phyloP scores from a whole-genome alignment of 441 rosid genomes.

The Erysimum pusillum region DNA sequence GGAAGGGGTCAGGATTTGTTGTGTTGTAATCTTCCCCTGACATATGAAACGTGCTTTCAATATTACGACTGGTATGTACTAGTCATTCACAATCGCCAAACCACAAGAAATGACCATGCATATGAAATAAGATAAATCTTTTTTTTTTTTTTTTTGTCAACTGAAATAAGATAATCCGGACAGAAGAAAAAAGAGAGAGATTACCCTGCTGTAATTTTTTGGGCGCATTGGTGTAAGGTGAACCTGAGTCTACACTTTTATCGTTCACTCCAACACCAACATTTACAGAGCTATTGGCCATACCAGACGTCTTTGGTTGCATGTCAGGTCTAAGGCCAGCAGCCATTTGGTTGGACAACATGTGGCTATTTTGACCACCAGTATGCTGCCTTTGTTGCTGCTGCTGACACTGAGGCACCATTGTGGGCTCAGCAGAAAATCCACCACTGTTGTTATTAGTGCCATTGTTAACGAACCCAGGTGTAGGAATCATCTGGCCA shows the following conservation, averaged over 20 bases:
- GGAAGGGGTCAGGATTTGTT: constrained; percentile 62
- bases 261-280: constrained; percentile 75
- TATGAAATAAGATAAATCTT: constrained; percentile 12
- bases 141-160: not conserved
- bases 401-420: constrained; percentile 73
- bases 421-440: constrained; percentile 74
- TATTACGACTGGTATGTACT: constrained; percentile 20
- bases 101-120: constrained; percentile 16
- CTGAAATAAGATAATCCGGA: constrained; percentile 19
- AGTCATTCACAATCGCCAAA: constrained; percentile 20
- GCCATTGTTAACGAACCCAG: constrained; percentile 68
- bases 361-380: constrained; percentile 75
- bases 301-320: constrained; percentile 78
- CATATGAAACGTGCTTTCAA: constrained; percentile 35
- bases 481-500: constrained; percentile 97
- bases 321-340: constrained; percentile 69
- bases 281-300: constrained; percentile 70
- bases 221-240: constrained; percentile 62
- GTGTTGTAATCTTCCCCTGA: constrained; percentile 87
- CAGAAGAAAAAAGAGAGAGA: constrained; percentile 30
- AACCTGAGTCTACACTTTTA: constrained; percentile 55
- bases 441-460: constrained; percentile 57
- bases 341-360: constrained; percentile 71
- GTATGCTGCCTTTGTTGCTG: constrained; percentile 78
- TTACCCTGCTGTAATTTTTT: constrained; percentile 77